A percentile compares a stretch with the other conserved stretches of the same genome.
Evolutionary conservation across 495 filamentous ascomycete species (phyloP).

Genomic region (Aspergillus coremiiformis): DNA sequence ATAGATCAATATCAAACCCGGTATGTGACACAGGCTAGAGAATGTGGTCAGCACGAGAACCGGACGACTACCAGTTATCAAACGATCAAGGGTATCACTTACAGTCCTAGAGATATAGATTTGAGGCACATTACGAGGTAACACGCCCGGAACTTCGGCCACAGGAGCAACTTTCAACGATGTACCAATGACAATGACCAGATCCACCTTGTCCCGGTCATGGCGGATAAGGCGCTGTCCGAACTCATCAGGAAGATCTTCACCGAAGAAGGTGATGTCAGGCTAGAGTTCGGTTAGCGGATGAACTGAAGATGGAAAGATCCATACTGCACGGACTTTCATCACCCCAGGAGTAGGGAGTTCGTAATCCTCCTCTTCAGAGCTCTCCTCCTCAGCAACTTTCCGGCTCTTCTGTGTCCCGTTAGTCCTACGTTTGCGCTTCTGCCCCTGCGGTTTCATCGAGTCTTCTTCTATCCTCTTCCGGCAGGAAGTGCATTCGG

Average conservation of each 20-base stretch:
- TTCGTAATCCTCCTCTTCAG: constrained; percentile 65
- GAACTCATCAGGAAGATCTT: constrained; percentile 72
- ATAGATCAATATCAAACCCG: constrained; percentile 89
- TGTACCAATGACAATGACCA: constrained; percentile 96
- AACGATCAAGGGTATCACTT: constrained; percentile 18
- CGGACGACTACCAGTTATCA: no score
- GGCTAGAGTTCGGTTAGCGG: constrained; percentile 40
- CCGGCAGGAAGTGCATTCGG: constrained; percentile 45
- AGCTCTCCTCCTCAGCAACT: constrained; percentile 51
- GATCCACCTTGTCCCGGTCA: constrained; percentile 71
- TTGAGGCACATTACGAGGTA: constrained; percentile 76
- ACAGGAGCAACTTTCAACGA: constrained; percentile 95
- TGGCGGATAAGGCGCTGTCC: constrained; percentile 69
- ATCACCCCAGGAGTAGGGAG: constrained; percentile 75
- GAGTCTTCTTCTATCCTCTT: constrained; percentile 34
- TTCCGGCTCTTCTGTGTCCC: constrained; percentile 47
- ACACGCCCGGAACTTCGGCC: constrained; percentile 74
- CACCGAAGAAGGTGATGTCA: constrained; percentile 90
- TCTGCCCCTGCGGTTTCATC: constrained; percentile 44
- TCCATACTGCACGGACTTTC: constrained; percentile 51
- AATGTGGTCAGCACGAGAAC: constrained; percentile 3
- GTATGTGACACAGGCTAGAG: constrained; percentile 70
- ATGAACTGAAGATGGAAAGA: neutral
- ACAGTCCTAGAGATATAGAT: constrained; percentile 87
- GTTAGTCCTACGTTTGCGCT: constrained; percentile 69